Percentiles rank a stretch among this genome's conserved stretches.
Conservation (phyloP, 306 rosid species). For the Quercus dentata region DNA sequence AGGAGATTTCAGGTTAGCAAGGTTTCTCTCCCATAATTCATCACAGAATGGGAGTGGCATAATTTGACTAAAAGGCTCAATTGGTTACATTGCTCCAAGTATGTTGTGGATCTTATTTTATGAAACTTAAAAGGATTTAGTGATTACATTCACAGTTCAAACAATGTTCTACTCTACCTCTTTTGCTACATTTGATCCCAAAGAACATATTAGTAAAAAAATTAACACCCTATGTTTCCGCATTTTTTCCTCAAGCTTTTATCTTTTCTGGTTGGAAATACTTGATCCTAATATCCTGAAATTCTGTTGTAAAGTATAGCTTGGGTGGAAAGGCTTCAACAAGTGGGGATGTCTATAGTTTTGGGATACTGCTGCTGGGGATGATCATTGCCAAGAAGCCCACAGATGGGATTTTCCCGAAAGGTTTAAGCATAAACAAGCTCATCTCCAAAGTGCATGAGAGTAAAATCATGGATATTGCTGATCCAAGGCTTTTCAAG, state of each 20-base stretch:
- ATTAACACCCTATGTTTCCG: not conserved
- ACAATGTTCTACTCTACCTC: too few relatives aligned
- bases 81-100: constrained; percentile 48
- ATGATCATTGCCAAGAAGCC: constrained; percentile 33
- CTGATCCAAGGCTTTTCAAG: constrained; percentile 23
- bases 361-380: constrained; percentile 32
- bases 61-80: constrained; percentile 29
- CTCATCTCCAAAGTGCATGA: constrained; percentile 20
- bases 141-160: too few relatives aligned
- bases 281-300: not conserved
- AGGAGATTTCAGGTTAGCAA: constrained; percentile 43
- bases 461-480: constrained; percentile 13
- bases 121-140: too few relatives aligned
- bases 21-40: constrained; percentile 27
- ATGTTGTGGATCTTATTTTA: not conserved
- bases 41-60: constrained; percentile 14
- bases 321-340: constrained; percentile 33
- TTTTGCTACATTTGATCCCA: too few relatives aligned
- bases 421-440: constrained; percentile 29
- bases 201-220: not conserved
- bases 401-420: constrained; percentile 37
- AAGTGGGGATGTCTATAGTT: constrained; percentile 39
- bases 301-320: constrained; percentile 36
- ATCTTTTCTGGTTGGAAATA: not conserved
- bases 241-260: not conserved